Percentiles rank a stretch among this genome's conserved stretches.
phyloP scores from a whole-genome alignment of 768 basidiomycete genomes.

The Tephrocybe sp. region DNA sequence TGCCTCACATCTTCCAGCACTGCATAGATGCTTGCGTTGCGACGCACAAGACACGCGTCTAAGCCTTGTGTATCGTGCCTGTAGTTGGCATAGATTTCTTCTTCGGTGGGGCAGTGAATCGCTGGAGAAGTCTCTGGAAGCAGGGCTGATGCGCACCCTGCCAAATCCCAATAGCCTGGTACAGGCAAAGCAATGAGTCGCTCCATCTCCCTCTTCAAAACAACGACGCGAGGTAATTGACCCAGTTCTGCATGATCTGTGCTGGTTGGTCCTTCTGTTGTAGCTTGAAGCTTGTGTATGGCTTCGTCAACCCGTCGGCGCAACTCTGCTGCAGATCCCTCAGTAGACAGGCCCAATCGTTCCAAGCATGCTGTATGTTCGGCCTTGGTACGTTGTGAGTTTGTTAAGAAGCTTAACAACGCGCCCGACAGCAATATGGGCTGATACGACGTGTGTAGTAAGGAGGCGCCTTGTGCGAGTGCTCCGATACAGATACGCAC shows the following conservation, averaged over 20 bases:
- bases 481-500: conserved; percentile 51
- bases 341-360: conserved; percentile 37
- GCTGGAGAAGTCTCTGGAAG: conserved; percentile 15
- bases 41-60: conserved; percentile 25
- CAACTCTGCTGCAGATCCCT: conserved; percentile 37
- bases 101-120: conserved; percentile 35
- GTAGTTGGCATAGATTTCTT: conserved; percentile 36
- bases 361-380: conserved; percentile 41
- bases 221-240: conserved; percentile 43
- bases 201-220: conserved; percentile 45
- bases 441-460: conserved; percentile 49
- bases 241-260: conserved; percentile 38
- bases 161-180: conserved; percentile 49
- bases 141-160: conserved; percentile 36
- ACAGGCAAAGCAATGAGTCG: conserved; percentile 45
- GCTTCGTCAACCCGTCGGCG: conserved; percentile 36
- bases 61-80: conserved; percentile 22
- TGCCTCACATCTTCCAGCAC: conserved; percentile 34
- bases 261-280: conserved; percentile 21
- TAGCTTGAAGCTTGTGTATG: conserved; percentile 33
- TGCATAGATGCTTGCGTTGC: conserved; percentile 35
- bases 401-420: conserved; percentile 40
- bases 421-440: conserved; percentile 46
- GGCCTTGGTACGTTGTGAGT: conserved; percentile 30
- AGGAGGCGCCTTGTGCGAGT: conserved; percentile 46